Evolutionary conservation across 352 stramenopile species (phyloP), one percentile per base, ranked within the genome.

Genomic region (Aphanomyces invadans): DNA sequence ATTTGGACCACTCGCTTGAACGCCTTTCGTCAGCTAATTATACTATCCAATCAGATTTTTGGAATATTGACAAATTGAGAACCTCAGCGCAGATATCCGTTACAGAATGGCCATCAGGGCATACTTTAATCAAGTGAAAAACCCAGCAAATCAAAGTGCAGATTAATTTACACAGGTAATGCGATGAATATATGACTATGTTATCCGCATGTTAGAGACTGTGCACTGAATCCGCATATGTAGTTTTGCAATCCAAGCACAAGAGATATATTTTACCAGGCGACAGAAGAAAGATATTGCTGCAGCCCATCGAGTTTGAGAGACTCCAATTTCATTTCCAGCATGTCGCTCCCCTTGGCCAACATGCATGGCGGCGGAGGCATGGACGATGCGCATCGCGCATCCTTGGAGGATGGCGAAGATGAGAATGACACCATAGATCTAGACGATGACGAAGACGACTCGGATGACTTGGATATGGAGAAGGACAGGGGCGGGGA

Each of bases 121-220:
- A 67, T 67, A 67, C 28, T 59, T 19, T 36, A 59, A 15, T 38
- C 42, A 67, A 59, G 60, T 19, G 32, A 51, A 67, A 67, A 67
- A 25, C n/a, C 7, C 28, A 57, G 49, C 60, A 49, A 67, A 57
- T 67, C 60, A 36, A 49, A 59, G 9, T 21, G 10, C n/a, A 28
- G 29, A 67, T 56, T 17, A 36, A 60, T 10, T 67, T 57, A 45
- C 15, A 46, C 45, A 67, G 60, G 36, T 21, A 11, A 23, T 31
- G 9, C 17, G 1, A 44, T 12, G 3, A 57, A 67, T 57, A 19
- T 15, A 9, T 59, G 38, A 44, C 2, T 59, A 59, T 21, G 45
- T 67, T 51, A n/a, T 31, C 60, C n/a, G 42, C 42, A 39, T n/a
- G 45, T 59, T 32, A 7, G 1, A 59, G 2, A 21, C 11, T 33